Percentiles rank a stretch among this genome's conserved stretches.
Evolutionary conservation across 129 eudicot genomes (phyloP).

Genomic region (Apium graveolens): DNA sequence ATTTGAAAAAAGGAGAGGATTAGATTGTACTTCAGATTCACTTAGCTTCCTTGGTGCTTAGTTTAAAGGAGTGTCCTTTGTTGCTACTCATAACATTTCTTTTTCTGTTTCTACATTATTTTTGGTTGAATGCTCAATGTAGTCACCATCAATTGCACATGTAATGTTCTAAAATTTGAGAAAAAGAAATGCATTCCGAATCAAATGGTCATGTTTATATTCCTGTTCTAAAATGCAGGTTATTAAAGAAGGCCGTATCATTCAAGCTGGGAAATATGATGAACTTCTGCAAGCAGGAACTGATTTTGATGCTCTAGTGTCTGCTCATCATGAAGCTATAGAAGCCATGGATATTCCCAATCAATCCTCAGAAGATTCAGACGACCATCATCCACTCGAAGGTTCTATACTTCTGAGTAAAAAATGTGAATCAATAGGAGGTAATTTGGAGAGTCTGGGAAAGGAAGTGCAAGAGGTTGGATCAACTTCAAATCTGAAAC

Average conservation of each 20-base stretch:
- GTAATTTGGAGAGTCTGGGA: slow-evolving; percentile 27
- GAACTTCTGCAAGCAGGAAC: slow-evolving; percentile 94
- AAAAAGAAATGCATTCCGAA: neutral
- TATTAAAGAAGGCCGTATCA: slow-evolving; percentile 72
- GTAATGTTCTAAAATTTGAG: neutral
- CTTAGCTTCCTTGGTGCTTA: neutral
- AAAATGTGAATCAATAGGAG: slow-evolving; percentile 40
- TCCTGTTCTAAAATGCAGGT: slow-evolving; percentile 41
- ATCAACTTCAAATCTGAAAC: slow-evolving; percentile 53
- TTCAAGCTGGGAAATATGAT: slow-evolving; percentile 85
- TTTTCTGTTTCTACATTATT: neutral
- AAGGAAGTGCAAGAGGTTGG: slow-evolving; percentile 45
- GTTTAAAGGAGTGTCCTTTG: neutral
- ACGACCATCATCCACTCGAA: slow-evolving; percentile 30
- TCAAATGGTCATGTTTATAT: neutral
- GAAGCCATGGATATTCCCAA: slow-evolving; percentile 81
- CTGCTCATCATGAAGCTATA: slow-evolving; percentile 94
- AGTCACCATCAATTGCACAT: neutral
- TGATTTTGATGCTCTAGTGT: slow-evolving; percentile 69
- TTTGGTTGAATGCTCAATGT: neutral
- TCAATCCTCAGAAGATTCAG: slow-evolving; percentile 63
- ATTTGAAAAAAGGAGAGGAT: neutral
- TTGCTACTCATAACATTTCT: neutral
- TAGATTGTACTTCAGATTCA: neutral
- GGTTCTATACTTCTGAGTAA: slow-evolving; percentile 25